Base-by-base conservation (phyloP, 164 flowering plant species). In the Santalum album region DNA sequence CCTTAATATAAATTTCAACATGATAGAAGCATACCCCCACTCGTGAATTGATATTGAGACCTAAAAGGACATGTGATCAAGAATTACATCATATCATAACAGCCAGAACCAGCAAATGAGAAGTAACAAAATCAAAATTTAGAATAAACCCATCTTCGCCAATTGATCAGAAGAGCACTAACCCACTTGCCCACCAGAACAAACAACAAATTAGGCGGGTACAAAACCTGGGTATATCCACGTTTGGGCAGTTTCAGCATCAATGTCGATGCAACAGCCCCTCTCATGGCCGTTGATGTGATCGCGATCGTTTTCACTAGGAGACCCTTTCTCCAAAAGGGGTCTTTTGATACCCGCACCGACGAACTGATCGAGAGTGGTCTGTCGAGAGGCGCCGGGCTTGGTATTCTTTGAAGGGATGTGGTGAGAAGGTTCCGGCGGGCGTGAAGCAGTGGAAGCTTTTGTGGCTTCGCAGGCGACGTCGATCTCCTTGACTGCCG, bases 201-300 rank as follows among this genome's bases (percentile, higher is more conserved):
- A 38, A 54, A 7, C 26, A 25, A 15, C 11, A 36, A 6, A 47
- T 27, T 1, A 15, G 19, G 15, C 22, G 10, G 24, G 6, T 21
- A 54, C 1, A 24, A 11, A 49, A 91, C 98, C 96, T 72, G 98
- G 98, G 58, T 91, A 91, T 45, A 86, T 78, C 96, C 98, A 91
- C 23, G 92, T 84, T 58, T 86, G 82, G 34, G 96, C 96, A 17
- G 96, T 87, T 63, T 86, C 84, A 6, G 75, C 56, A 69, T 91
- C 95, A 69, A 88, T 72, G 10, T 56, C 58, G 24, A 74, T 54
- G 56, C 34, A 58, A 39, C 72, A 38, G 9, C 2, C 50, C 44
- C 42, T n/a, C 1, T 61, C 76, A n/a, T 50, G 67, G 6, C 38
- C 65, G 18, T 10, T 50, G 19, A 22, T 20, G n/a, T n/a, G 34